Percentiles rank a stretch among this genome's conserved stretches.
These are phyloP conservation scores for Plasmodium gaboni DNA, from an alignment of 169 alveolate species.

Conservation along the genomic window DNA sequence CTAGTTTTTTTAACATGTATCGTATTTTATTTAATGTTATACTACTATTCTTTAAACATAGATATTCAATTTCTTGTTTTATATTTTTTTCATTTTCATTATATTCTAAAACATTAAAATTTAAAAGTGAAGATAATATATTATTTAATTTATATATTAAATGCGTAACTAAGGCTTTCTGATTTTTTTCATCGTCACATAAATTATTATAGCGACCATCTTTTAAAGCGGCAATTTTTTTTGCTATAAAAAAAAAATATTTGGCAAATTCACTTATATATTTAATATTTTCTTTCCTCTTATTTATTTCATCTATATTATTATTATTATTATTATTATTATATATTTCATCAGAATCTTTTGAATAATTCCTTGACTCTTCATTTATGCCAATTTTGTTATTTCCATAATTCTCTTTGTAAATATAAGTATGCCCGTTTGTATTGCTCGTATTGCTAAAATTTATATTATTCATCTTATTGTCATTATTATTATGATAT, in stretches of 20 bases:
- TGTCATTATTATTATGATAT: too few species aligned
- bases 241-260: conserved; percentile 67
- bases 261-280: conserved; percentile 66
- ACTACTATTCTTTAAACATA: conserved; percentile 44
- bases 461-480: conserved; percentile 1
- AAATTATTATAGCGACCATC: not conserved
- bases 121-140: conserved; percentile 40
- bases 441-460: not conserved
- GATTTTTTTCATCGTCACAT: conserved; percentile 25
- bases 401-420: conserved; percentile 20
- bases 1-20: conserved; percentile 40
- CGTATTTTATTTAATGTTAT: conserved; percentile 47
- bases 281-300: conserved; percentile 43
- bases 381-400: not conserved
- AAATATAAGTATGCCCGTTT: not conserved
- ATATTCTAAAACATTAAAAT: conserved; percentile 49
- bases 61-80: conserved; percentile 54
- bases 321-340: not conserved
- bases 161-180: conserved; percentile 43
- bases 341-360: not conserved
- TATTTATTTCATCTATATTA: not conserved
- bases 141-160: conserved; percentile 51
- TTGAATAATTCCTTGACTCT: not conserved
- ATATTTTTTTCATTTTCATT: conserved; percentile 38
- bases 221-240: conserved; percentile 39